Base-by-base conservation (phyloP, 2,329 filamentous ascomycete genomes). In the Purpureocillium lavendulum region DNA sequence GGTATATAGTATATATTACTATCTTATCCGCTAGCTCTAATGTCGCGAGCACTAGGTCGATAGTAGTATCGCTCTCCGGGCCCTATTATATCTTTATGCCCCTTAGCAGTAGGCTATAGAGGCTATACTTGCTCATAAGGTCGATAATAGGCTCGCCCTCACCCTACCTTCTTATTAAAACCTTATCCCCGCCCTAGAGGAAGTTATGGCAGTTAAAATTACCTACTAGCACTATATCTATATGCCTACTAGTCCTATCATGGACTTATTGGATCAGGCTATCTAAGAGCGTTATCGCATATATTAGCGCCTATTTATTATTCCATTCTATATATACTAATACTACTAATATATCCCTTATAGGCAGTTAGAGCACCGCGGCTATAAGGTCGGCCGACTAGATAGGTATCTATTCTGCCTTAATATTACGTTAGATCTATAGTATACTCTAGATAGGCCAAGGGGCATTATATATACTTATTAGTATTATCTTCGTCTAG, bases 131-230 rank as follows among this genome's bases (percentile, higher is more conserved):
- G 43, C 42, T 55, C 45, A 64, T 64, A 4, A 64, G 45, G 36
- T 61, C 45, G 35, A 64, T 55, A 33, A 63, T 60, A 36, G 37
- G 44, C 35, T 61, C 50, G 16, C 50, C 60, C 49, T 64, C 55
- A n/a, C 60, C 59, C 44, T 65, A 46, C 39, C 55, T 53, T 15
- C 29, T 32, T 12, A 33, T 14, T 5, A 30, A 43, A 15, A 47
- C 38, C 10, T 45, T 40, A 12, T 47, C 45, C 18, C 45, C 50
- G 42, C 45, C 47, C 50, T 33, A 51, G 8, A 52, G 41, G 16
- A 44, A 26, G 31, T 50, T 39, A 13, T 49, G 32, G 7, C 41
- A 33, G 17, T 49, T 49, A 30, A 51, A 51, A 40, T 49, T 44
- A 4, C 48, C 43, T 3, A 34, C 38, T 10, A 49, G 21, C 14